Conservation (phyloP, 306 rosid species). For the Vigna trinervia region DNA sequence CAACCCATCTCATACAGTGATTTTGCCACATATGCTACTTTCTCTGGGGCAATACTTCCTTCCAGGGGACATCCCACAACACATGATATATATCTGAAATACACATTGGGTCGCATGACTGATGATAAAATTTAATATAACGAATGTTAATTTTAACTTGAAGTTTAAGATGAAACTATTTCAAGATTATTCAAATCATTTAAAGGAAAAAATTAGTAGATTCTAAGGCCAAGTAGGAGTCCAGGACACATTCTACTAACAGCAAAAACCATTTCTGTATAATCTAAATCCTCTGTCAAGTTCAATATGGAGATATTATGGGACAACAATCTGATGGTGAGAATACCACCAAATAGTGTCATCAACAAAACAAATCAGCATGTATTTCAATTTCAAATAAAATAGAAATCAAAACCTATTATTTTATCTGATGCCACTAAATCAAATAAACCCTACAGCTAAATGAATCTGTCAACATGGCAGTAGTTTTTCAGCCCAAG, state of each 20-base stretch:
- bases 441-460: slow-evolving; percentile 3
- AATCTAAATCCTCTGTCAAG: slow-evolving; percentile 11
- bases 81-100: slow-evolving; percentile 81
- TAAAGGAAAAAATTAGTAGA: slow-evolving; percentile 23
- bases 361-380: slow-evolving; percentile 9
- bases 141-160: slow-evolving; percentile 32
- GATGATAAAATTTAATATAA: slow-evolving; percentile 23
- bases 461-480: slow-evolving; percentile 31
- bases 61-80: slow-evolving; percentile 95
- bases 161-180: slow-evolving; percentile 11
- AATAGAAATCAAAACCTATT: slow-evolving; percentile 3
- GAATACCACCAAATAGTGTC: slow-evolving; percentile 27
- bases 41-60: slow-evolving; percentile 76
- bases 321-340: not conserved
- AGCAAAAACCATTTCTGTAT: slow-evolving; percentile 26
- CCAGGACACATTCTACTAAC: slow-evolving; percentile 7
- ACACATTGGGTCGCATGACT: slow-evolving; percentile 21
- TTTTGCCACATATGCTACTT: slow-evolving; percentile 85
- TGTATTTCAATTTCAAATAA: slow-evolving; percentile 21
- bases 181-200: slow-evolving; percentile 29
- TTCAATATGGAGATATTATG: slow-evolving; percentile 16
- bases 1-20: slow-evolving; percentile 85
- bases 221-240: slow-evolving; percentile 14
- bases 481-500: slow-evolving; percentile 29
- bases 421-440: slow-evolving; percentile 7